phyloP scores from a whole-genome alignment of 2,329 filamentous ascomycete genomes.

The Penicillium polonicum region DNA sequence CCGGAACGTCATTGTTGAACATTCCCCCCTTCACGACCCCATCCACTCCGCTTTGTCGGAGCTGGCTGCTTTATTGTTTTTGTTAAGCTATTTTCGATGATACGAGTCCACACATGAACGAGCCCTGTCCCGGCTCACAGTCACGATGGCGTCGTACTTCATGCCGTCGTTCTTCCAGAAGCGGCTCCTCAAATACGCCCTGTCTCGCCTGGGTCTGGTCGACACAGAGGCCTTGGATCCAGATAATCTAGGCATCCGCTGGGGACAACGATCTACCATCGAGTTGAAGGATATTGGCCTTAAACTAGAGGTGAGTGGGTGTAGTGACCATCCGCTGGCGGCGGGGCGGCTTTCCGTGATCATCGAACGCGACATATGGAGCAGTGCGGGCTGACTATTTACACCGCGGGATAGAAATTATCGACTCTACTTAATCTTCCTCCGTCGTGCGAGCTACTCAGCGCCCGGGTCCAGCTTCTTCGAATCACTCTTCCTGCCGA shows the following conservation, averaged over 20 bases:
- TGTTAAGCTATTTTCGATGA: constrained; percentile 31
- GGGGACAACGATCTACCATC: constrained; percentile 77
- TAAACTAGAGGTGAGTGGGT: constrained; percentile 64
- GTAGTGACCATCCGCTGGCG: not conserved
- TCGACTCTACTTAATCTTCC: constrained; percentile 73
- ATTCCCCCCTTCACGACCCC: constrained; percentile 12
- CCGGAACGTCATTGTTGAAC: constrained; percentile 33
- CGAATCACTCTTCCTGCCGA: constrained; percentile 84
- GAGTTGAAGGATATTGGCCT: constrained; percentile 86
- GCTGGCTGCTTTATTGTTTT: constrained; percentile 4
- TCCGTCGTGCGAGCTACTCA: constrained; percentile 65
- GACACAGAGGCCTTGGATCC: constrained; percentile 84
- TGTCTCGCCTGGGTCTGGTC: constrained; percentile 79
- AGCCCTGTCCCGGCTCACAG: constrained; percentile 33
- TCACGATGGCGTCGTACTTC: constrained; percentile 68
- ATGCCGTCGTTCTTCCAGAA: constrained; percentile 81
- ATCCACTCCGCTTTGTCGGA: constrained; percentile 7
- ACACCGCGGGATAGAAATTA: constrained; percentile 63
- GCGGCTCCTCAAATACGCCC: constrained; percentile 79
- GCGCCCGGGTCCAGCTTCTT: constrained; percentile 72
- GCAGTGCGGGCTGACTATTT: constrained; percentile 26
- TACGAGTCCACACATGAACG: constrained; percentile 22
- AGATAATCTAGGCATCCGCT: constrained; percentile 78
- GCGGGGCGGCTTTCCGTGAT: constrained; percentile 7
- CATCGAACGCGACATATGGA: not conserved